These are phyloP conservation scores for Cryptococcus floricola DNA, from an alignment of 1,284 basidiomycete genomes.

Conservation along the genomic window DNA sequence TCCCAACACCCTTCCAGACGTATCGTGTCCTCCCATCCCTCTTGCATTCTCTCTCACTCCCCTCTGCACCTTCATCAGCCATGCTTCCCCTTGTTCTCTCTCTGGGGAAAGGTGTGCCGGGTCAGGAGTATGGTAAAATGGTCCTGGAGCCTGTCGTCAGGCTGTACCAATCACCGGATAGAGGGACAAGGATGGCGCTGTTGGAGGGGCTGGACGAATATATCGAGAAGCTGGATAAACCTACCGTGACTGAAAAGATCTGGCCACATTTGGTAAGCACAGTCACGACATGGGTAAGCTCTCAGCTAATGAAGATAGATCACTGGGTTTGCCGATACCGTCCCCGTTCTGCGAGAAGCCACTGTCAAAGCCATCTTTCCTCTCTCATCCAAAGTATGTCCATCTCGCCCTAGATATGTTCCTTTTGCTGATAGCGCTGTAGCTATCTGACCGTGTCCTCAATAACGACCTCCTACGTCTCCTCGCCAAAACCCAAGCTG, in stretches of 20 bases:
- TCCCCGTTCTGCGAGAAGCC: constrained; percentile 88
- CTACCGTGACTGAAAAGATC: constrained; percentile 77
- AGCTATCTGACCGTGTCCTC: constrained; percentile 85
- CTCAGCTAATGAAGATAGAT: constrained; percentile 50
- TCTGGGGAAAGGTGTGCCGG: constrained; percentile 67
- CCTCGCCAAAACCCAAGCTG: constrained; percentile 88
- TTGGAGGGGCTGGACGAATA: constrained; percentile 82
- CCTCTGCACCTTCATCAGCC: constrained; percentile 70
- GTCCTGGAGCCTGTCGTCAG: constrained; percentile 76
- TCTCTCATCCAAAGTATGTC: constrained; percentile 71
- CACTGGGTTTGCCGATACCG: constrained; percentile 92
- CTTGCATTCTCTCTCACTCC: constrained; percentile 75
- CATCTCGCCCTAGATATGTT: neutral
- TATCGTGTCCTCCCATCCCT: constrained; percentile 84
- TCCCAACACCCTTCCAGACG: constrained; percentile 83
- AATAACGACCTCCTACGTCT: constrained; percentile 95
- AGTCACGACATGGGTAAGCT: neutral
- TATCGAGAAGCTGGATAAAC: constrained; percentile 79
- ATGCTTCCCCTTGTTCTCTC: constrained; percentile 79
- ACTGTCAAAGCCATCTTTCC: constrained; percentile 84
- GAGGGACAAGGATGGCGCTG: constrained; percentile 89
- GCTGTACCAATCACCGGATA: constrained; percentile 80
- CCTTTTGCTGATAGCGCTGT: neutral
- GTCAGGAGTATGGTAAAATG: constrained; percentile 65
- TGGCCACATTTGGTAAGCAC: constrained; percentile 80